These are phyloP conservation scores for Hyphopichia burtonii DNA, from an alignment of 1,139 yeast genomes.

Conservation along the genomic window DNA sequence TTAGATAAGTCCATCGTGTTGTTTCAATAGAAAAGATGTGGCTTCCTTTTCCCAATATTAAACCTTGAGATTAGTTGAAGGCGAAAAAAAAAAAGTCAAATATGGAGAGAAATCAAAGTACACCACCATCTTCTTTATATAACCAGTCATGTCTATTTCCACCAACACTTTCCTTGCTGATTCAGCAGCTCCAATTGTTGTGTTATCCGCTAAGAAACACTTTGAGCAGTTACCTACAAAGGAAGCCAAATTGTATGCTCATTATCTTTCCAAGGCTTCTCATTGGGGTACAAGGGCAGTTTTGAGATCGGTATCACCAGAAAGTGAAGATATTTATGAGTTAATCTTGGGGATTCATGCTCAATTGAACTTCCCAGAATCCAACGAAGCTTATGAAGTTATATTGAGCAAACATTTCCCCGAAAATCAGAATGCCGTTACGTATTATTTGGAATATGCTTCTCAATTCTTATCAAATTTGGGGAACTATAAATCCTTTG, in stretches of 20 bases:
- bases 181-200: conserved; percentile 43
- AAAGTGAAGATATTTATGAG: conserved; percentile 73
- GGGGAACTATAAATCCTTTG: conserved; percentile 88
- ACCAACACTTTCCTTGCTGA: conserved; percentile 33
- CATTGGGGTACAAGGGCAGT: conserved; percentile 82
- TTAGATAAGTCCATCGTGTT: too few relatives aligned
- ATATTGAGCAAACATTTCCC: conserved; percentile 19
- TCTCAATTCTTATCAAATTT: conserved; percentile 77
- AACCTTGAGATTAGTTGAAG: too few relatives aligned
- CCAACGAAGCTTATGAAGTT: conserved; percentile 42
- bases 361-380: conserved; percentile 44
- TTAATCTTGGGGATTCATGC: conserved; percentile 59
- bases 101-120: too few relatives aligned
- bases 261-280: conserved; percentile 76
- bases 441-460: conserved; percentile 68
- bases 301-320: conserved; percentile 80
- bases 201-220: conserved; percentile 44
- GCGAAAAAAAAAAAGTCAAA: too few relatives aligned
- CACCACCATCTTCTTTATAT: too few relatives aligned
- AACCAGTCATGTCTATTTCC: neutral
- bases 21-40: too few relatives aligned
- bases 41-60: too few relatives aligned
- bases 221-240: conserved; percentile 38
- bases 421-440: conserved; percentile 33
- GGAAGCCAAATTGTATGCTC: conserved; percentile 63